A percentile compares a stretch with the other conserved stretches of the same genome.
These are phyloP conservation scores for Cadophora malorum DNA, from an alignment of 2,329 filamentous ascomycete species.

Conservation along the genomic window DNA sequence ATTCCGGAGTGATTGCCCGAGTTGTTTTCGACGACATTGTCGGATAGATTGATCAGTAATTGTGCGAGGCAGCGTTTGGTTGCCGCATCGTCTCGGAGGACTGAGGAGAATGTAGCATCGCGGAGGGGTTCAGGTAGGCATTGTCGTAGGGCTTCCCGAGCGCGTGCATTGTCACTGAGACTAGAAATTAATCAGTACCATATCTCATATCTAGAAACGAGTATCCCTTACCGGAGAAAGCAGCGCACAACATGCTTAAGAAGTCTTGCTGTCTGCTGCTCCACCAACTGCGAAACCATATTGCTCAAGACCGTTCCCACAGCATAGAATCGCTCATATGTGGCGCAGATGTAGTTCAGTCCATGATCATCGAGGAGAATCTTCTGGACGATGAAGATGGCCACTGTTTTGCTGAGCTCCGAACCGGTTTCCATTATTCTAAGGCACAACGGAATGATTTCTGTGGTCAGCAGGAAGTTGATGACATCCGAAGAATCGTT, in stretches of 20 bases:
- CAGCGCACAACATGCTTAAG: constrained; percentile 98
- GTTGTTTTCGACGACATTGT: constrained; percentile 68
- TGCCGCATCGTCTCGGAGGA: constrained; percentile 94
- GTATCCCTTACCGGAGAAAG: constrained; percentile 79
- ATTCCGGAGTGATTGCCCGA: constrained; percentile 44
- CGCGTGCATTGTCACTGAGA: constrained; percentile 93
- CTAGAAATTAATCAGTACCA: constrained; percentile 52
- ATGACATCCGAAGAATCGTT: constrained; percentile 99
- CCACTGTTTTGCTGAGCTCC: constrained; percentile 97
- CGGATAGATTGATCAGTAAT: constrained; percentile 93
- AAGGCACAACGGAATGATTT: constrained; percentile 96
- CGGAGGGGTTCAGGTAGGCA: constrained; percentile 98
- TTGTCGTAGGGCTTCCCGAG: constrained; percentile 91
- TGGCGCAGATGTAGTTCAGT: constrained; percentile 97
- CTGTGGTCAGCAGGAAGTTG: constrained; percentile 97
- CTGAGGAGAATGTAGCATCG: constrained; percentile 95
- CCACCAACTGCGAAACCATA: constrained; percentile 97
- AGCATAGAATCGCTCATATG: constrained; percentile 97
- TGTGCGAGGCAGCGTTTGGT: constrained; percentile 98
- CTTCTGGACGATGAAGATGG: constrained; percentile 99
- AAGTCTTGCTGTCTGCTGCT: constrained; percentile 93
- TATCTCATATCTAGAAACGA: neutral
- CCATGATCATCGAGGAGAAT: constrained; percentile 96
- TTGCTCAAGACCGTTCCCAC: constrained; percentile 97
- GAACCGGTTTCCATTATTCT: constrained; percentile 99